These are phyloP conservation scores for Boletus tomentosulus DNA, from an alignment of 768 basidiomycete genomes.

Conservation along the genomic window DNA sequence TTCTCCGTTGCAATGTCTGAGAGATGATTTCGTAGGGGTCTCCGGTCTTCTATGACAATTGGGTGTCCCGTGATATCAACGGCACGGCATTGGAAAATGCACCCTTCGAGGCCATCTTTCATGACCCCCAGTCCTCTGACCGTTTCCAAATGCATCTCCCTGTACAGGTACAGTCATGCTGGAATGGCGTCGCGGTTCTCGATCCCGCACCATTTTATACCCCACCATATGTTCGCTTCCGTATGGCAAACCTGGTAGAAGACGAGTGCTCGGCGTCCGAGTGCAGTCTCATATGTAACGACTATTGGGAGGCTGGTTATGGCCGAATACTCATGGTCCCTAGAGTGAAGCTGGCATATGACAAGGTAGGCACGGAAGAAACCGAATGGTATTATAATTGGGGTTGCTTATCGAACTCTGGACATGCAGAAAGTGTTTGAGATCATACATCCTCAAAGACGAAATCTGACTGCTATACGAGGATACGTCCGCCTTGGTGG, in stretches of 20 bases:
- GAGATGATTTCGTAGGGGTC: conserved; percentile 42
- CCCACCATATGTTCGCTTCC: conserved; percentile 87
- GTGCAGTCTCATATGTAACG: conserved; percentile 96
- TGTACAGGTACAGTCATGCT: conserved; percentile 94
- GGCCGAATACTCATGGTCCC: conserved; percentile 98
- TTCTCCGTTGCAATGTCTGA: not conserved
- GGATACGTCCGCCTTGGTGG: conserved; percentile 96
- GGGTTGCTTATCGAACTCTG: conserved; percentile 3
- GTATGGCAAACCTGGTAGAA: conserved; percentile 88
- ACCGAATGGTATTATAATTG: not conserved
- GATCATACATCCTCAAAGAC: conserved; percentile 85
- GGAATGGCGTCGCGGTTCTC: conserved; percentile 96
- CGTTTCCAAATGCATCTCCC: conserved; percentile 92
- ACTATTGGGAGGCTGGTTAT: conserved; percentile 96
- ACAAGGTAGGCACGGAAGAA: conserved; percentile 51
- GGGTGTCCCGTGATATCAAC: conserved; percentile 98
- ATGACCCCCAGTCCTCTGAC: conserved; percentile 66
- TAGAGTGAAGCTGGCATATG: conserved; percentile 93
- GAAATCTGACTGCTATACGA: conserved; percentile 93
- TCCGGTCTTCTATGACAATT: conserved; percentile 97
- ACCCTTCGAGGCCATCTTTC: conserved; percentile 93
- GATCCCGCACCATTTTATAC: conserved; percentile 95
- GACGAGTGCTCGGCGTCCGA: conserved; percentile 94
- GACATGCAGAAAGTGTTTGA: conserved; percentile 81
- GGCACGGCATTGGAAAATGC: conserved; percentile 98